A percentile compares a stretch with the other conserved stretches of the same genome.
Conservation (phyloP, 2,329 filamentous ascomycete species). For the Teratosphaeria epicoccoides region DNA sequence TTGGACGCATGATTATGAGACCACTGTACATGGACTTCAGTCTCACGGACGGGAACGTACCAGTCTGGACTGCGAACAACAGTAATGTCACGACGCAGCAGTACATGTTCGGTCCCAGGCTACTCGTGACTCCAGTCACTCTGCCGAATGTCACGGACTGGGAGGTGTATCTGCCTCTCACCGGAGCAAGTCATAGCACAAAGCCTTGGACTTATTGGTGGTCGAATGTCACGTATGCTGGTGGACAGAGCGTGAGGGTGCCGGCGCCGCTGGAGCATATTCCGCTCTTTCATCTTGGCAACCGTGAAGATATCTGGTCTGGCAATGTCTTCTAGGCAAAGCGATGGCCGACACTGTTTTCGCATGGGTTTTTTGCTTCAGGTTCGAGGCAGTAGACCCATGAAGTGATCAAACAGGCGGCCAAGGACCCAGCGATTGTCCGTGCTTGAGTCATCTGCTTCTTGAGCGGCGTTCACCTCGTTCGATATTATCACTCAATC, state of each 20-base stretch:
- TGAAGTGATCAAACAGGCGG: no score
- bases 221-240: conserved; percentile 31
- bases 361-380: no score
- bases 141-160: conserved; percentile 27
- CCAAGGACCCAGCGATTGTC: no score
- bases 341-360: neutral
- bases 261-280: conserved; percentile 22
- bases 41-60: conserved; percentile 19
- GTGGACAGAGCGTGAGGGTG: conserved; percentile 25
- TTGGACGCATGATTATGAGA: conserved; percentile 28
- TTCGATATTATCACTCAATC: no score
- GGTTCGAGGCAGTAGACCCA: no score
- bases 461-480: no score
- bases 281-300: conserved; percentile 21
- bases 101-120: conserved; percentile 30
- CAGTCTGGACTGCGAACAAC: conserved; percentile 18
- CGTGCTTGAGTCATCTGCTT: no score
- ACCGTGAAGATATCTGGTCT: conserved; percentile 14
- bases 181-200: conserved; percentile 12
- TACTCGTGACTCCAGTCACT: conserved; percentile 30
- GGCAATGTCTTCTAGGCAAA: conserved; percentile 16
- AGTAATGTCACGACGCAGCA: conserved; percentile 29
- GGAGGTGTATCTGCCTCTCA: conserved; percentile 28
- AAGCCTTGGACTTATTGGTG: conserved; percentile 33
- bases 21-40: conserved; percentile 32